Conservation (phyloP, 1,284 basidiomycete species). For the Blastosporella zonata region DNA sequence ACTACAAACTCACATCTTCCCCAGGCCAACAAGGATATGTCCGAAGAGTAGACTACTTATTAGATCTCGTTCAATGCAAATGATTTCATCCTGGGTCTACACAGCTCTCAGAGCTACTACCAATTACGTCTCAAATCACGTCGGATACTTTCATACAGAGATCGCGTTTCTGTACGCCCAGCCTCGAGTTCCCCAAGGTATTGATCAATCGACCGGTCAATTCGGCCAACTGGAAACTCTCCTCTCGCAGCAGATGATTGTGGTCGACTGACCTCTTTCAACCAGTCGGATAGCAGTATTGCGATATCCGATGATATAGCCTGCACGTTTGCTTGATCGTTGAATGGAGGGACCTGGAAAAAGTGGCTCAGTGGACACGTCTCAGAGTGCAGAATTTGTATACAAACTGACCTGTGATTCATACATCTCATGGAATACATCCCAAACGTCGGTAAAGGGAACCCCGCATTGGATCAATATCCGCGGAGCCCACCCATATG, state of each 20-base stretch:
- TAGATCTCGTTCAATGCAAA: conserved; percentile 8
- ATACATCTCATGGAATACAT: conserved; percentile 84
- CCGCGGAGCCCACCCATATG: conserved; percentile 77
- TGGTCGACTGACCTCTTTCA: conserved; percentile 68
- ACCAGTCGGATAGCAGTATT: conserved; percentile 71
- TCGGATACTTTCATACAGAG: conserved; percentile 63
- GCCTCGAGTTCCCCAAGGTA: conserved; percentile 68
- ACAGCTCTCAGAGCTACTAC: conserved; percentile 29
- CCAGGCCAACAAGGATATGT: conserved; percentile 65
- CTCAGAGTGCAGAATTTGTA: background rate
- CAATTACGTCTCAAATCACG: conserved; percentile 66
- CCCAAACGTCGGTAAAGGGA: conserved; percentile 77
- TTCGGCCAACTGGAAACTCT: conserved; percentile 72
- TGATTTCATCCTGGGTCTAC: background rate
- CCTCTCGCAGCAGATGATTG: conserved; percentile 51
- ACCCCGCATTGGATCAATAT: conserved; percentile 77
- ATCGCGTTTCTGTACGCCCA: conserved; percentile 54
- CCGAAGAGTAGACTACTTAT: conserved; percentile 14
- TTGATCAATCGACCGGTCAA: conserved; percentile 67
- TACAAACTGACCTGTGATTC: conserved; percentile 80
- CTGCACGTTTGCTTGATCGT: conserved; percentile 72
- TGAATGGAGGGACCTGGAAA: conserved; percentile 76
- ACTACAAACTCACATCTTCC: conserved; percentile 12
- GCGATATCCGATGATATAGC: conserved; percentile 78
- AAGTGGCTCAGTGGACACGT: background rate